Evolutionary conservation across 2,329 filamentous ascomycete genomes (phyloP).

Genomic region (Botryotinia globosa): DNA sequence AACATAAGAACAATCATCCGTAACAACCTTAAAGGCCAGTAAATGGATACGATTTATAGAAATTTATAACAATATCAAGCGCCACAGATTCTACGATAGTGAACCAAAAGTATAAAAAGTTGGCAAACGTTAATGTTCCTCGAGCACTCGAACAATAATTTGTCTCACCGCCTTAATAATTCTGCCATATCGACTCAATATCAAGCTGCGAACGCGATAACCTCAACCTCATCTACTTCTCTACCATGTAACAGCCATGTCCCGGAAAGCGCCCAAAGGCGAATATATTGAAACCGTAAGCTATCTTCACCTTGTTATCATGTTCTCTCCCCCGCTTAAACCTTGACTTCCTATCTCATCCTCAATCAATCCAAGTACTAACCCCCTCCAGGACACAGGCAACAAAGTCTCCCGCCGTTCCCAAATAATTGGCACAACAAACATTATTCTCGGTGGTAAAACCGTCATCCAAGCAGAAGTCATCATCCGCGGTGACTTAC

Average conservation of each 20-base stretch:
- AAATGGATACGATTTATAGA: background rate
- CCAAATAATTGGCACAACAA: conserved; percentile 89
- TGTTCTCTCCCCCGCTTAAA: background rate
- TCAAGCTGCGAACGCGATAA: background rate
- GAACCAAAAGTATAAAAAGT: background rate
- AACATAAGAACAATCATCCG: background rate
- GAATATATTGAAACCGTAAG: conserved; percentile 96
- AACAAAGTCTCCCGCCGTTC: conserved; percentile 97
- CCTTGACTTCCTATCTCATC: background rate
- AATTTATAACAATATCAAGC: background rate
- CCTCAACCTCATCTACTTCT: conserved; percentile 2
- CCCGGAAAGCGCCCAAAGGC: conserved; percentile 74
- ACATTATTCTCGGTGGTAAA: conserved; percentile 95
- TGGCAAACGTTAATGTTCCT: background rate
- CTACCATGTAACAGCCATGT: conserved; percentile 52
- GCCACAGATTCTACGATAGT: background rate
- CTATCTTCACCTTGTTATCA: background rate
- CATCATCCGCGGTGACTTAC: conserved; percentile 87
- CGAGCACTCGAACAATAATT: background rate
- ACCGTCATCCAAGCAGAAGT: conserved; percentile 95
- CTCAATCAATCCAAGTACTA: conserved; percentile 14
- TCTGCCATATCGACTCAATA: background rate
- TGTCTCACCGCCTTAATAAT: background rate
- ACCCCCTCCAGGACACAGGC: conserved; percentile 71
- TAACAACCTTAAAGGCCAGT: background rate